phyloP scores from a whole-genome alignment of 345 rosid genomes.

The Moricandia arvensis region DNA sequence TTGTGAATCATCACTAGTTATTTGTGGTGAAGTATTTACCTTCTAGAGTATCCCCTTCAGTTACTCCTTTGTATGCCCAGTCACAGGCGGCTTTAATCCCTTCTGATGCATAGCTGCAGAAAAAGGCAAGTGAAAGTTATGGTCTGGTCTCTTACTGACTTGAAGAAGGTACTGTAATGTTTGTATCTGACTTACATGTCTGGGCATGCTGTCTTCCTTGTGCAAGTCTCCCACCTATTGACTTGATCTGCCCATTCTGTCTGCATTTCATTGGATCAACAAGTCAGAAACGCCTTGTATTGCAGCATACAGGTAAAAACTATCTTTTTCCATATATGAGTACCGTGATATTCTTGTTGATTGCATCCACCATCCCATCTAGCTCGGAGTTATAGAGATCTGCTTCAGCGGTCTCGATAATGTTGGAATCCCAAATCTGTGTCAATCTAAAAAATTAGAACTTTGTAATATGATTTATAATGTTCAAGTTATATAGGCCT shows the following conservation, averaged over 20 bases:
- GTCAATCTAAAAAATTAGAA: constrained; percentile 4
- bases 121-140: background rate
- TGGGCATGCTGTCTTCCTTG: constrained; percentile 60
- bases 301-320: background rate
- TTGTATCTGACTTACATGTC: constrained; percentile 50
- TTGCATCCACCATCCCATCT: constrained; percentile 56
- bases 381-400: constrained; percentile 49
- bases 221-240: constrained; percentile 66
- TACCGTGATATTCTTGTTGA: constrained; percentile 72
- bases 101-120: constrained; percentile 75
- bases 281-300: background rate
- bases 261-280: constrained; percentile 40
- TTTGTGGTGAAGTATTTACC: constrained; percentile 35
- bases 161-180: constrained; percentile 15
- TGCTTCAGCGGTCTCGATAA: constrained; percentile 70
- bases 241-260: constrained; percentile 65
- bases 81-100: constrained; percentile 79
- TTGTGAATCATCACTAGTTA: background rate
- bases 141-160: background rate
- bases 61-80: constrained; percentile 80
- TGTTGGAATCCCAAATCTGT: constrained; percentile 77
- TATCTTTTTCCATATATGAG: background rate
- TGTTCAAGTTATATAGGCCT: background rate
- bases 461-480: background rate
- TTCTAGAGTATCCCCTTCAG: constrained; percentile 55